Conservation (phyloP, 2,329 filamentous ascomycete genomes). For the Onygenales sp. region DNA sequence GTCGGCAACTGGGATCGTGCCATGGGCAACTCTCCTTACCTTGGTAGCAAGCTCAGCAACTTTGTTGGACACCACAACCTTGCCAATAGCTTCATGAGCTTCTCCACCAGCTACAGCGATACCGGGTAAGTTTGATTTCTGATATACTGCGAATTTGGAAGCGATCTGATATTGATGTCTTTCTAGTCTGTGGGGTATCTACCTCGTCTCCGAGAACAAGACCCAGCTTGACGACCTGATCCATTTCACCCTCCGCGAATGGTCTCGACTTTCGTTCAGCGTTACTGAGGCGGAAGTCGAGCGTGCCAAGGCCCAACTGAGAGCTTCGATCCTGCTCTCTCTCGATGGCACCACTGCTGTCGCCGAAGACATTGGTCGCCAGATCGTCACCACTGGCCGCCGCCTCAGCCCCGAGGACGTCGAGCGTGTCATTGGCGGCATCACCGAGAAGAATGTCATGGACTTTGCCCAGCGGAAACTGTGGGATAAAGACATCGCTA, state of each 20-base stretch:
- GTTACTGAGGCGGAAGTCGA: conserved; percentile 87
- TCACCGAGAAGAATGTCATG: conserved; percentile 96
- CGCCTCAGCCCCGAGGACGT: conserved; percentile 88
- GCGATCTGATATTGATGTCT: conserved; percentile 5
- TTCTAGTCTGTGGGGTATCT: conserved; percentile 94
- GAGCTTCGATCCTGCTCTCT: conserved; percentile 93
- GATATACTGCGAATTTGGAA: background rate
- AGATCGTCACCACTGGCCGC: conserved; percentile 94
- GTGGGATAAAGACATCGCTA: conserved; percentile 94
- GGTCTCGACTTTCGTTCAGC: conserved; percentile 85
- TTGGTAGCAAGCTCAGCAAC: conserved; percentile 95
- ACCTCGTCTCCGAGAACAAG: conserved; percentile 85
- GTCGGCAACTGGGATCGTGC: conserved; percentile 99
- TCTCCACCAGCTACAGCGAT: conserved; percentile 98
- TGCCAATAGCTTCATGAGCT: conserved; percentile 99
- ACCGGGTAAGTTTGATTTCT: conserved; percentile 62
- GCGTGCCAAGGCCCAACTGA: conserved; percentile 97
- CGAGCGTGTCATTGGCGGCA: conserved; percentile 77
- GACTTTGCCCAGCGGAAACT: conserved; percentile 88
- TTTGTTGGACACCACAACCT: conserved; percentile 91
- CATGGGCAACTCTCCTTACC: conserved; percentile 93
- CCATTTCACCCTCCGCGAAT: conserved; percentile 97
- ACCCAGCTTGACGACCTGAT: conserved; percentile 87
- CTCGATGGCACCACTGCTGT: conserved; percentile 96
- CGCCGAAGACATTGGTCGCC: conserved; percentile 95